Conservation (phyloP, 2,329 filamentous ascomycete genomes). For the Madurella fahalii region DNA sequence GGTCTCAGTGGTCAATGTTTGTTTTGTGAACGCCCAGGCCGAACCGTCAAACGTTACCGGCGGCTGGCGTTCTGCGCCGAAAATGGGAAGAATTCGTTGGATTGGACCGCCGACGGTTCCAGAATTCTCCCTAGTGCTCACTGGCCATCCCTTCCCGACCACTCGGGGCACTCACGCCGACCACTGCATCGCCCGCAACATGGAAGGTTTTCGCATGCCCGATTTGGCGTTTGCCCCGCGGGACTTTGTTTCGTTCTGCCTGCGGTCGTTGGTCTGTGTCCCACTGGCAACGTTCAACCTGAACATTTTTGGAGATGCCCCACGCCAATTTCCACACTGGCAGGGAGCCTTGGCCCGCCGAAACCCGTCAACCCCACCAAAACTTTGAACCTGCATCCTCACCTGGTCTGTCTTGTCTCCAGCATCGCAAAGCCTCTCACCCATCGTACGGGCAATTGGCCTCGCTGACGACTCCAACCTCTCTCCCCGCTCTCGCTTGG, state of each 20-base stretch:
- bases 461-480: slow-evolving; percentile 2
- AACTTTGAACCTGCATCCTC: background rate
- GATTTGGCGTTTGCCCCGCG: background rate
- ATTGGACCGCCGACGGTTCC: slow-evolving; percentile 17
- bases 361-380: background rate
- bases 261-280: background rate
- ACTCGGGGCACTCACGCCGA: slow-evolving; percentile 11
- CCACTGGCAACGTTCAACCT: background rate
- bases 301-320: background rate
- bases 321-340: background rate
- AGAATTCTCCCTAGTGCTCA: slow-evolving; percentile 21
- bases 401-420: background rate
- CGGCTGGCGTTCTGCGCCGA: slow-evolving; percentile 6
- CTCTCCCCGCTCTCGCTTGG: slow-evolving; percentile 20
- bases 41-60: slow-evolving; percentile 1
- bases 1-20: slow-evolving; percentile 6
- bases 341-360: background rate
- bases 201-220: background rate
- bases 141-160: slow-evolving; percentile 9
- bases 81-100: background rate
- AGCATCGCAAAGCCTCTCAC: background rate
- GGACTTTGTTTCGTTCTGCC: background rate
- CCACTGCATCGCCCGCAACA: background rate
- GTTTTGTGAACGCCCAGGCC: background rate
- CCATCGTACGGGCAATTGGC: slow-evolving; percentile 1